Percentiles rank a stretch among this genome's conserved stretches.
These are phyloP conservation scores for Metschnikowia arizonensis DNA, from an alignment of 805 yeast genomes.

Conservation along the genomic window DNA sequence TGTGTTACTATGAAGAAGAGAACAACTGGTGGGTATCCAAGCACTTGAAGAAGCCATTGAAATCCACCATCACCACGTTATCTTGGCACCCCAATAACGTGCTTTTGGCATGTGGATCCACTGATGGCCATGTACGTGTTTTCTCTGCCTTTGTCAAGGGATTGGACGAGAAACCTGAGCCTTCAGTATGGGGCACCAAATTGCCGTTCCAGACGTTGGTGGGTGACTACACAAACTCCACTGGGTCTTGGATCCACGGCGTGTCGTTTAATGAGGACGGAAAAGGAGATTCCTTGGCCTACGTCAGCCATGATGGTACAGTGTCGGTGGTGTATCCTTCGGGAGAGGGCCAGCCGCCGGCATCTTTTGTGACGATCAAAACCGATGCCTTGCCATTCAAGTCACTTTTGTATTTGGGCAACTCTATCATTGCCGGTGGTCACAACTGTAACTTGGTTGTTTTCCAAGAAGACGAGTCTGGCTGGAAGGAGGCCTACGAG, in stretches of 20 bases:
- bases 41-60: conserved; percentile 92
- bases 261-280: conserved; percentile 81
- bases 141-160: conserved; percentile 87
- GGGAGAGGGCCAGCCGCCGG: conserved; percentile 62
- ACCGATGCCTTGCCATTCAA: conserved; percentile 78
- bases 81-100: conserved; percentile 95
- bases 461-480: conserved; percentile 62
- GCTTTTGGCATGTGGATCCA: conserved; percentile 82
- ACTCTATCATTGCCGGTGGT: conserved; percentile 79
- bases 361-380: conserved; percentile 51
- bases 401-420: conserved; percentile 64
- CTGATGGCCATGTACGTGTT: conserved; percentile 89
- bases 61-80: conserved; percentile 75
- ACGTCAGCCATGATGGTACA: conserved; percentile 83
- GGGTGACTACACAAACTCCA: conserved; percentile 66
- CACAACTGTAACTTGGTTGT: conserved; percentile 88
- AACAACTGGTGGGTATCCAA: conserved; percentile 99
- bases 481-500: conserved; percentile 59
- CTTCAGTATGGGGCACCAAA: conserved; percentile 89
- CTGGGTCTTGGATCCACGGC: conserved; percentile 90
- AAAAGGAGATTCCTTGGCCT: conserved; percentile 58
- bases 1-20: conserved; percentile 92
- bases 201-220: conserved; percentile 90
- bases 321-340: conserved; percentile 74
- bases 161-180: conserved; percentile 74